A percentile compares a stretch with the other conserved stretches of the same genome.
phyloP scores from a whole-genome alignment of 225 moss, liverwort and hornwort species.

The Polytrichum formosum region DNA sequence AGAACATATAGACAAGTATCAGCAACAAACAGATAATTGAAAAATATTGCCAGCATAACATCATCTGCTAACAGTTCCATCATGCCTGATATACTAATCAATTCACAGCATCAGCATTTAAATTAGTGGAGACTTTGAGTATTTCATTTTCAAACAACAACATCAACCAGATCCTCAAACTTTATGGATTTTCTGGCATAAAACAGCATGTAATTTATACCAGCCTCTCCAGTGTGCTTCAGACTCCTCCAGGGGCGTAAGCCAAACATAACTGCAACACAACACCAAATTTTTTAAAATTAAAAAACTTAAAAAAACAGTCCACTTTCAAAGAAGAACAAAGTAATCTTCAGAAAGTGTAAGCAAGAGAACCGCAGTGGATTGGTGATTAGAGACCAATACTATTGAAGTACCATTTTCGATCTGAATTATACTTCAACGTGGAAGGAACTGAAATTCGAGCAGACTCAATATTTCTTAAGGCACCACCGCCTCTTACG shows the following conservation, averaged over 20 bases:
- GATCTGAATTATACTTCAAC: conserved; percentile 64
- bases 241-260: conserved; percentile 77
- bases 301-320: not conserved
- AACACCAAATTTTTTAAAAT: not conserved
- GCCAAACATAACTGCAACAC: conserved; percentile 89
- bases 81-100: too few relatives aligned
- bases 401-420: conserved; percentile 54
- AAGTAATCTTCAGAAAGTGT: too few relatives aligned
- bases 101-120: too few relatives aligned
- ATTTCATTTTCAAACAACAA: too few relatives aligned
- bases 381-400: not conserved
- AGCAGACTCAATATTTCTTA: conserved; percentile 91
- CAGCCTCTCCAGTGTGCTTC: conserved; percentile 98
- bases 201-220: conserved; percentile 27
- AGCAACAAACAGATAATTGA: not conserved
- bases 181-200: too few relatives aligned
- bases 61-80: too few relatives aligned
- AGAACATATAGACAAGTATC: conserved; percentile 18
- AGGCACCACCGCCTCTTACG: conserved; percentile 90
- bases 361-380: not conserved
- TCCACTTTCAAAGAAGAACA: too few relatives aligned
- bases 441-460: conserved; percentile 93
- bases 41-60: too few relatives aligned
- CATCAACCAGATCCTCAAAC: too few relatives aligned
- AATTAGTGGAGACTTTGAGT: too few relatives aligned